phyloP scores from a whole-genome alignment of 805 yeast genomes.

The Wickerhamomyces queroliae region DNA sequence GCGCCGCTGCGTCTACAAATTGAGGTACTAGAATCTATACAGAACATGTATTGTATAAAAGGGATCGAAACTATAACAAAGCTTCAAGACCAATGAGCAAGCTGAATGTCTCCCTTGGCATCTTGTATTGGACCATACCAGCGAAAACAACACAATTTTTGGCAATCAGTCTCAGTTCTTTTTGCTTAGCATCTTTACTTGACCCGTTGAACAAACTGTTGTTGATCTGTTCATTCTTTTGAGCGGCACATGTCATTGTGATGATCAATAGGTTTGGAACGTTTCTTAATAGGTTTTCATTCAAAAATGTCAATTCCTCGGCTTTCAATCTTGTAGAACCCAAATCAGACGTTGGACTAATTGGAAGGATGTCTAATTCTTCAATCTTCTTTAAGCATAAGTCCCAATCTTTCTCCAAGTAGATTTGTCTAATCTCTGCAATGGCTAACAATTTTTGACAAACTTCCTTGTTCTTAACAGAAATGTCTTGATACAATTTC shows the following conservation, averaged over 20 bases:
- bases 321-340: constrained; percentile 53
- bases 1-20: neutral
- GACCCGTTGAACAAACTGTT: constrained; percentile 37
- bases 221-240: constrained; percentile 37
- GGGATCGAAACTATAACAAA: constrained; percentile 18
- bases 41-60: neutral
- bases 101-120: constrained; percentile 81
- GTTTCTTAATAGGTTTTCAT: constrained; percentile 70
- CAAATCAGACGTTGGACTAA: constrained; percentile 27
- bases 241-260: constrained; percentile 72
- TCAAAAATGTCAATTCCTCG: constrained; percentile 57
- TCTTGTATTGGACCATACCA: constrained; percentile 88
- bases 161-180: constrained; percentile 55
- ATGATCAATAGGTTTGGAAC: constrained; percentile 76
- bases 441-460: constrained; percentile 59
- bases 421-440: constrained; percentile 59
- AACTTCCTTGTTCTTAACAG: constrained; percentile 58
- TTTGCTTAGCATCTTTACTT: constrained; percentile 47
- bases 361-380: constrained; percentile 62
- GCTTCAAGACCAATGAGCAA: constrained; percentile 60
- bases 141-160: constrained; percentile 91
- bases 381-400: constrained; percentile 50
- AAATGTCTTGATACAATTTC: constrained; percentile 50
- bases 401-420: constrained; percentile 52
- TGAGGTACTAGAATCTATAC: neutral